phyloP scores from a whole-genome alignment of 169 alveolate species.

The Ichthyophthirius multifiliis region DNA sequence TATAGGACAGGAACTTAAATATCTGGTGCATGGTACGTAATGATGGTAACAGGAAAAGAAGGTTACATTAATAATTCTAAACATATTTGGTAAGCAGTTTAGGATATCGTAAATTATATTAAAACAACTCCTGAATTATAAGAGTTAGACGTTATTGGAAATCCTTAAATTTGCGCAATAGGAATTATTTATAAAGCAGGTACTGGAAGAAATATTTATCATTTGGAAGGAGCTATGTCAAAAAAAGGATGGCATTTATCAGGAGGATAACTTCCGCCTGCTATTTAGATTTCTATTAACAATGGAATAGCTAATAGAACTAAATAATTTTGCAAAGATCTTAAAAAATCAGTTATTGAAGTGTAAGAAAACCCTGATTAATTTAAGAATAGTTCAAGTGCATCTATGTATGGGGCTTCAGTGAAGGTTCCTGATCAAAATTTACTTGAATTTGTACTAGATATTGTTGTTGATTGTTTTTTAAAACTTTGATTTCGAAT shows the following conservation, averaged over 20 bases:
- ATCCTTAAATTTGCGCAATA: neutral
- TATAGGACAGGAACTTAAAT: constrained; percentile 55
- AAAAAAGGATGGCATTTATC: neutral
- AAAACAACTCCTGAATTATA: neutral
- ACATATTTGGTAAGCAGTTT: neutral
- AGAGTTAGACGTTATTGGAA: neutral
- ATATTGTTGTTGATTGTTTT: neutral
- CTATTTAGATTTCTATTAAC: neutral
- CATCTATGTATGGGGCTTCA: constrained; percentile 2
- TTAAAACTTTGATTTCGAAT: neutral
- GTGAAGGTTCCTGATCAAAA: neutral
- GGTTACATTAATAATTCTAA: constrained; percentile 12
- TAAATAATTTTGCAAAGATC: neutral
- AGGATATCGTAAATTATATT: neutral
- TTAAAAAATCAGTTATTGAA: neutral
- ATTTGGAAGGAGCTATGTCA: neutral
- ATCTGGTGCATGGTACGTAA: constrained; percentile 64
- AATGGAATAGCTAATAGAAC: neutral
- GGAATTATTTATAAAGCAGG: neutral
- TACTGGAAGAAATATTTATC: neutral
- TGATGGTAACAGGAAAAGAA: constrained; percentile 50
- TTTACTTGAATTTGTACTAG: neutral
- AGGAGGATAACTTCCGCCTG: neutral
- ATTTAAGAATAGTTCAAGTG: neutral
- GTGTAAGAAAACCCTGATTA: neutral